Percentiles rank a stretch among this genome's conserved stretches.
Conservation (phyloP, 1,284 basidiomycete genomes). For the Papiliotrema terrestris region DNA sequence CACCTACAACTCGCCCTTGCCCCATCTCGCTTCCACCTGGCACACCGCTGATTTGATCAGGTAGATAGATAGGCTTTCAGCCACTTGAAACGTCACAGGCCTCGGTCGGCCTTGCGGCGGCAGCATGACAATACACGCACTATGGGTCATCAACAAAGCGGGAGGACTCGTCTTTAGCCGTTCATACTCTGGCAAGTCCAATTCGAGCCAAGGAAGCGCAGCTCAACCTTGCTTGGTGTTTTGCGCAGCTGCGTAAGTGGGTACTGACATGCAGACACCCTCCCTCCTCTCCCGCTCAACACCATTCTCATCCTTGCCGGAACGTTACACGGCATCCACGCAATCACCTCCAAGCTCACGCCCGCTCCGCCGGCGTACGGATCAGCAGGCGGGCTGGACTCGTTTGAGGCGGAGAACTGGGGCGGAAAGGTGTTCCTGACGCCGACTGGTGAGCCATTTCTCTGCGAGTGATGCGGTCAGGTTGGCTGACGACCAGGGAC, state of each 20-base stretch:
- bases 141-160: slow-evolving; percentile 94
- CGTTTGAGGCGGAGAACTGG: slow-evolving; percentile 83
- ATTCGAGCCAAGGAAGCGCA: too few species aligned
- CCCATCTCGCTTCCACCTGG: too few species aligned
- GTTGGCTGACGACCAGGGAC: slow-evolving; percentile 62
- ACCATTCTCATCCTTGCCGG: slow-evolving; percentile 96
- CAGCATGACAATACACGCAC: slow-evolving; percentile 43
- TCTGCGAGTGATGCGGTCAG: too few species aligned
- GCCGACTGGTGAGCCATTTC: slow-evolving; percentile 80
- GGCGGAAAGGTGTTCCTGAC: slow-evolving; percentile 62
- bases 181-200: slow-evolving; percentile 71
- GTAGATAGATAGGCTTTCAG: neutral
- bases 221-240: neutral
- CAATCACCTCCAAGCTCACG: slow-evolving; percentile 88
- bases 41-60: too few species aligned
- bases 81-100: neutral
- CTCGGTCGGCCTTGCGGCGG: neutral
- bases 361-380: slow-evolving; percentile 55
- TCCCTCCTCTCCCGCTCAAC: slow-evolving; percentile 86
- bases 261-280: slow-evolving; percentile 61
- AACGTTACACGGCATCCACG: slow-evolving; percentile 95
- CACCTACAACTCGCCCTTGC: too few species aligned
- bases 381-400: slow-evolving; percentile 64
- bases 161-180: slow-evolving; percentile 93
- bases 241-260: neutral